Base-by-base conservation (phyloP, 1,284 basidiomycete genomes). In the Veloboletus limbatus region DNA sequence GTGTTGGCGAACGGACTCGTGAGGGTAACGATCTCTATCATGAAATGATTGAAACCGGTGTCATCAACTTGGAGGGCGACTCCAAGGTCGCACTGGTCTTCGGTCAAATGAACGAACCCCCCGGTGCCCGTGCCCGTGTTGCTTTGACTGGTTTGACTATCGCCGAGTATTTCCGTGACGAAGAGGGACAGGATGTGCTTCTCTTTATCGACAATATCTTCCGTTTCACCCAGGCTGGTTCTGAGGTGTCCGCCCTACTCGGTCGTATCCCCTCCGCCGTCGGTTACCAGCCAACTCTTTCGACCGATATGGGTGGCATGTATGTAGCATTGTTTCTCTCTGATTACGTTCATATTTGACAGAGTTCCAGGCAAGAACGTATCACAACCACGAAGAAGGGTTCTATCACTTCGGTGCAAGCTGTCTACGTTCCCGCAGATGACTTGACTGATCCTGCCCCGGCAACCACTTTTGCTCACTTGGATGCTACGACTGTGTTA, bases 131-230 rank as follows among this genome's bases (percentile, higher is more conserved):
- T 88, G 96, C 96, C 69, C 96, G 96, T 90, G 96, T 98, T 66
- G 96, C 96, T 55, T 85, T 99, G 64, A 98, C 96, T 63, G 96
- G 96, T 76, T 79, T 99, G 54, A 98, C 96, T 69, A 97, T 98
- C 60, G 96, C 96, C 62, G 96, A 99, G 77, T 99, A 98, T 80
- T 99, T 99, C 96, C 95, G 96, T 88, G 96, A 99, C 68, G 95
- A 98, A 77, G 95, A 99, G 77, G 96, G 96, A 60, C 96, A 99
- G 76, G 96, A 98, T 74, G 96, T 99, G 79, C 83, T 98, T 69
- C 88, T 99, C 69, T 98, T 98, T 84, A 98, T 98, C 70, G 96
- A 99, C 90, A 99, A 98, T 85, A 99, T 98, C 78, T 97, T 97
- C 92, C 92, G 94, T 70, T 97, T 97, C 88, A 96, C 93, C 61